Base-by-base conservation (phyloP, 371 early-diverging fungal species). In the Dichotomocladium elegans region DNA sequence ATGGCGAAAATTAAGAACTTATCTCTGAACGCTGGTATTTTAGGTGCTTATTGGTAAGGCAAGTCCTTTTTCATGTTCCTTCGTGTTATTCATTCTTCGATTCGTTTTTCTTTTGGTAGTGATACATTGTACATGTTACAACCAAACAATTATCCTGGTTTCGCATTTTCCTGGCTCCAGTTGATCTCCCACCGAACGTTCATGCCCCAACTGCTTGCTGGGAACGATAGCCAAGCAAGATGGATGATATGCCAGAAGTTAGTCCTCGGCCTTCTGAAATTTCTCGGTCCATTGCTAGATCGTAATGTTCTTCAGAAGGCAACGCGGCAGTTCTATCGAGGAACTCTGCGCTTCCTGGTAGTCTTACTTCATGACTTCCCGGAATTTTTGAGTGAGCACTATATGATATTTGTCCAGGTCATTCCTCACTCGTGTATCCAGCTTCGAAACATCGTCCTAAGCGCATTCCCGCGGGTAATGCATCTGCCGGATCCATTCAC, bases 291-390 rank as follows among this genome's bases (percentile, higher is more conserved):
- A 21, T 85, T 93, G 56, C 64, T 96, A 53, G 71, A 74, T 26
- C 66, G 72, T 8, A 77, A 77, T 10, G 81, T 81, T 54, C 63
- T 83, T 2, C 69, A 77, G 37, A 80, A 78, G 44, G 76, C 90
- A 12, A 83, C 82, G 12, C 83, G 91, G 43, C 69, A 88, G 22
- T 78, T 96, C 46, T 97, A 97, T 76, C 85, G 85, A 43, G 96
- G 95, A 3, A 88, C 92, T 0, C 79, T 97, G 9, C 85, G 96
- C 7, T 85, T 96, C 26, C 63, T 97, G 15, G 79, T 97, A 15
- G 91, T 96, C 1, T 68, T 97, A 21, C 71, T 96, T 47, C 98
- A 96, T 67, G 99, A 99, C 63, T 96, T 92, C 64, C 99, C 98
- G 8, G 96, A 95, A 67, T 99, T 97, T 68, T 77, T 99, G 26